Conservation (phyloP, 257 asterid species). For the Ophiorrhiza pumila region DNA sequence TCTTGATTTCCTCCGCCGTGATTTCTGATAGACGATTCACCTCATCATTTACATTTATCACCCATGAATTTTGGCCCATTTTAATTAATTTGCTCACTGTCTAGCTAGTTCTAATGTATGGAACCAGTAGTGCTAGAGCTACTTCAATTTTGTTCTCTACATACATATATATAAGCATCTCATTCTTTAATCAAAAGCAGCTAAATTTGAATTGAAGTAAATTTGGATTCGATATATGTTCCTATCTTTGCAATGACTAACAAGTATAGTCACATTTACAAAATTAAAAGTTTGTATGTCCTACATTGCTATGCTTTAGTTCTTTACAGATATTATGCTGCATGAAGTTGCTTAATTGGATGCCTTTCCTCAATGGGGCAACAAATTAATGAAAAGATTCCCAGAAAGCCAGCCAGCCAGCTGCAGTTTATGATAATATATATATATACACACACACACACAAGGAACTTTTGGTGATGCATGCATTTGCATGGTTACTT, state of each 20-base stretch:
- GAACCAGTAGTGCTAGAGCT: too few relatives aligned
- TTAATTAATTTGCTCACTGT: neutral
- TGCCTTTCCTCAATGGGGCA: neutral
- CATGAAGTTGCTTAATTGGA: neutral
- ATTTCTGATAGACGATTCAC: neutral
- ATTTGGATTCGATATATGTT: neutral
- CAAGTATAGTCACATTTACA: neutral
- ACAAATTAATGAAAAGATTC: too few relatives aligned
- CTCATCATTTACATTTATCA: conserved; percentile 24
- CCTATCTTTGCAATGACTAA: neutral
- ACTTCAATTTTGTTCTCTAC: too few relatives aligned
- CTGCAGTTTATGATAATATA: too few relatives aligned
- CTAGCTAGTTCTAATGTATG: too few relatives aligned
- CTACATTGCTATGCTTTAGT: neutral
- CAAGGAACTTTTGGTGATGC: too few relatives aligned
- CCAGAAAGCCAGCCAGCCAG: too few relatives aligned
- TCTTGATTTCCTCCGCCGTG: neutral
- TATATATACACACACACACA: too few relatives aligned
- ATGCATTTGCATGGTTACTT: too few relatives aligned
- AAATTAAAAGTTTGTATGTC: neutral
- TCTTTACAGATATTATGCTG: neutral
- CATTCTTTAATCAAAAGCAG: neutral
- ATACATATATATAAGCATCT: neutral
- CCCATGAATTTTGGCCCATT: conserved; percentile 24
- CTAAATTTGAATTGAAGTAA: neutral